These are phyloP conservation scores for Peterozyma xylosa DNA, from an alignment of 805 yeast genomes.

Conservation along the genomic window DNA sequence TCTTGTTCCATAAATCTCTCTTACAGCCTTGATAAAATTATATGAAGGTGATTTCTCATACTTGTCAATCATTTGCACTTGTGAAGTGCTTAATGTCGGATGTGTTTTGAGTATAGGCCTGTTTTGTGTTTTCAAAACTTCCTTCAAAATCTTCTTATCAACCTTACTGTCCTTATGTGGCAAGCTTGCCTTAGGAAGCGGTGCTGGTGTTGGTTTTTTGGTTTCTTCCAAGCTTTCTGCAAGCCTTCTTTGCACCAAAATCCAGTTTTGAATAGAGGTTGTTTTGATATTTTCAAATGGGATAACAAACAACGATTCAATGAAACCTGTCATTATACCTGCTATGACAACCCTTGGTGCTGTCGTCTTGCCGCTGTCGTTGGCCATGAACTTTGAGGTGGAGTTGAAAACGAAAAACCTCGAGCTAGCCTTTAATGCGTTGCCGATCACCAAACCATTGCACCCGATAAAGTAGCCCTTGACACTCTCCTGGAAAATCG, in stretches of 20 bases:
- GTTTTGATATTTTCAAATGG: conserved; percentile 89
- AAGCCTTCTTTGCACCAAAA: conserved; percentile 13
- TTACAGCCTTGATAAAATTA: conserved; percentile 42
- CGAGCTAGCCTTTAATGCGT: conserved; percentile 62
- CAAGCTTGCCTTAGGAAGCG: neutral
- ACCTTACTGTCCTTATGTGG: conserved; percentile 1
- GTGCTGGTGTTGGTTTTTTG: neutral
- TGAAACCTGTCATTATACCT: conserved; percentile 73
- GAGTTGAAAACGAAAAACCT: conserved; percentile 71
- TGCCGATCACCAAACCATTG: conserved; percentile 69
- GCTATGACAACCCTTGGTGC: conserved; percentile 83
- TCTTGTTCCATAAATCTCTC: conserved; percentile 62
- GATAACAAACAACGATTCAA: conserved; percentile 76
- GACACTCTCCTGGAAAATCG: conserved; percentile 14
- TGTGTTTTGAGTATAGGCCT: neutral
- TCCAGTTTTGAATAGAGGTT: conserved; percentile 66
- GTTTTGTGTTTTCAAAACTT: neutral
- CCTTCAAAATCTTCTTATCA: neutral
- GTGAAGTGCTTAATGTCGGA: conserved; percentile 3
- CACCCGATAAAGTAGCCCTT: conserved; percentile 48
- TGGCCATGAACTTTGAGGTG: conserved; percentile 62
- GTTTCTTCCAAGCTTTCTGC: neutral
- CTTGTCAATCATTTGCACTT: conserved; percentile 14
- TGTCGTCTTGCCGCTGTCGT: conserved; percentile 49
- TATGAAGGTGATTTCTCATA: conserved; percentile 51